Evolutionary conservation across 2,329 filamentous ascomycete species (phyloP).

Genomic region (Metarhizium album): DNA sequence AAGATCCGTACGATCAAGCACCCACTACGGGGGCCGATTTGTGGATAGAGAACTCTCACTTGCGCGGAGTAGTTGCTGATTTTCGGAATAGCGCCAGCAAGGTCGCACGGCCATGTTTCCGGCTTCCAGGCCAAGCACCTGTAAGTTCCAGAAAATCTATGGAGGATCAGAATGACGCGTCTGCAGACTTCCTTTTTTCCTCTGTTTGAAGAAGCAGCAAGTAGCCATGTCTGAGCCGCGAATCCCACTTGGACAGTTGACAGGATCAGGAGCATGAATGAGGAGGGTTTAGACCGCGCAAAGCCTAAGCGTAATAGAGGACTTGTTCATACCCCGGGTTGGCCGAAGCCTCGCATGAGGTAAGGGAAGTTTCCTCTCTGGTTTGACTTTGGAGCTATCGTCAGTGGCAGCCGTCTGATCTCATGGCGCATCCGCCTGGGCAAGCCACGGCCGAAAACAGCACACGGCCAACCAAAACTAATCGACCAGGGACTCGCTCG

Average conservation of each 20-base stretch:
- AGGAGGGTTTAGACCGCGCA: too few species aligned
- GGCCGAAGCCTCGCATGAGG: too few species aligned
- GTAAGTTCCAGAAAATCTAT: neutral
- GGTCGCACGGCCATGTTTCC: neutral
- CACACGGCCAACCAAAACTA: neutral
- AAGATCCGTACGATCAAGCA: neutral
- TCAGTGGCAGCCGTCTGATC: neutral
- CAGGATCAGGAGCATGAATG: too few species aligned
- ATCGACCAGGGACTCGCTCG: too few species aligned
- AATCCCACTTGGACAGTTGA: too few species aligned
- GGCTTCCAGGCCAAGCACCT: neutral
- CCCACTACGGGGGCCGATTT: neutral
- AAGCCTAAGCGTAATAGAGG: too few species aligned
- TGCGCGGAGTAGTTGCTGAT: neutral
- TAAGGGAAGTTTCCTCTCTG: too few species aligned
- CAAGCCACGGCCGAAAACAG: neutral
- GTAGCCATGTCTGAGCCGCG: too few species aligned
- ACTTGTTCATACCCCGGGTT: too few species aligned
- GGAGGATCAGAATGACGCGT: neutral
- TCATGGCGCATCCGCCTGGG: neutral
- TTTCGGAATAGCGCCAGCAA: neutral
- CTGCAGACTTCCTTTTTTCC: neutral
- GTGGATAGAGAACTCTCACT: neutral
- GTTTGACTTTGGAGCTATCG: slow-evolving; percentile 2
- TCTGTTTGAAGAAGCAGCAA: too few species aligned